These are phyloP conservation scores for Wickerhamiella dianesei DNA, from an alignment of 805 yeast species.

Conservation along the genomic window DNA sequence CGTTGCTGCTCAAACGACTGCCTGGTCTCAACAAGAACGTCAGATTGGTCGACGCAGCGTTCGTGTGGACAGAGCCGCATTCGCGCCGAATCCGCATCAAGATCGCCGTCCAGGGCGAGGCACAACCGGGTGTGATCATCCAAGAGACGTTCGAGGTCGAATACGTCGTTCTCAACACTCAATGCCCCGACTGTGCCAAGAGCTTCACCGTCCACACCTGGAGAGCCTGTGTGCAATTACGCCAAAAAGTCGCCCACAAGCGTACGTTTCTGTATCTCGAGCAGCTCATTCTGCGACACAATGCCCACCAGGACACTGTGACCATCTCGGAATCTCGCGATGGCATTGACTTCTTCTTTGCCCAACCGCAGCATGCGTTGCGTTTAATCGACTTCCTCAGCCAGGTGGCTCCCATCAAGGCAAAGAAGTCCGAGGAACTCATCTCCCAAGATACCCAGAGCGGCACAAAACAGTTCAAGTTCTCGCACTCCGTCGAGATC, in stretches of 20 bases:
- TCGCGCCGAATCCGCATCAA: conserved; percentile 83
- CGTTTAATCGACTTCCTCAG: conserved; percentile 82
- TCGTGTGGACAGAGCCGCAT: conserved; percentile 97
- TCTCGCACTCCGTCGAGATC: conserved; percentile 78
- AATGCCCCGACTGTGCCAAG: conserved; percentile 95
- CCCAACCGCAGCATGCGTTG: conserved; percentile 77
- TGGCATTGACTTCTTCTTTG: conserved; percentile 82
- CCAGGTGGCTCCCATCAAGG: conserved; percentile 68
- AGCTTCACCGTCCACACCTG: conserved; percentile 87
- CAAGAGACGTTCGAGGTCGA: conserved; percentile 91
- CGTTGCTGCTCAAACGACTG: conserved; percentile 74
- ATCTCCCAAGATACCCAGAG: conserved; percentile 82
- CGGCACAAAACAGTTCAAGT: conserved; percentile 75
- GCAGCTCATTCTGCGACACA: conserved; percentile 79
- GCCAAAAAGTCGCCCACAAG: conserved; percentile 91
- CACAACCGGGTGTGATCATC: conserved; percentile 64
- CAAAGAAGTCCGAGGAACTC: conserved; percentile 75
- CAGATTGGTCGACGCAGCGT: conserved; percentile 78
- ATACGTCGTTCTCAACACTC: conserved; percentile 87
- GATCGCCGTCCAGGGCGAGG: conserved; percentile 90
- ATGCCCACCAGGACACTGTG: conserved; percentile 84
- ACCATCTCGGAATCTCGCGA: conserved; percentile 80
- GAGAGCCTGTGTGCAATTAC: conserved; percentile 92
- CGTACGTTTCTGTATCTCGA: conserved; percentile 86
- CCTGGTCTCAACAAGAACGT: conserved; percentile 79